These are phyloP conservation scores for Leptodontidium sp. DNA, from an alignment of 2,329 filamentous ascomycete genomes.

Conservation along the genomic window DNA sequence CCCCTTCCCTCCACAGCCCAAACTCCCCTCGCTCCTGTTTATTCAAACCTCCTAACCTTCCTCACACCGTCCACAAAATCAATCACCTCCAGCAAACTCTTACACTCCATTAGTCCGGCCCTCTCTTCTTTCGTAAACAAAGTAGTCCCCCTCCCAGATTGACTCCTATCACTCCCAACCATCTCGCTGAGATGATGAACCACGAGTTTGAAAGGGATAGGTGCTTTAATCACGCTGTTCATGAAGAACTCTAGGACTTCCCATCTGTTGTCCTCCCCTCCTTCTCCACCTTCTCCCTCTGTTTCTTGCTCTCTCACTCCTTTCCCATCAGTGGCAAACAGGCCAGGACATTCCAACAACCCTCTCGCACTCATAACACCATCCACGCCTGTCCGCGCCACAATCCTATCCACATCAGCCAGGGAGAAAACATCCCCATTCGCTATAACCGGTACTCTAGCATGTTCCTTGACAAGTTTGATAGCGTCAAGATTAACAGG, in stretches of 20 bases:
- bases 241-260: conserved; percentile 70
- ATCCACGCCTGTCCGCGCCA: conserved; percentile 53
- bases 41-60: conserved; percentile 33
- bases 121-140: conserved; percentile 64
- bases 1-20: neutral
- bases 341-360: conserved; percentile 71
- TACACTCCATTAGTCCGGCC: conserved; percentile 56
- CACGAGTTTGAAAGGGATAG: conserved; percentile 69
- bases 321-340: conserved; percentile 53
- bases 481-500: conserved; percentile 71
- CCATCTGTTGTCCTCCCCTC: conserved; percentile 59
- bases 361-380: conserved; percentile 77
- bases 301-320: neutral
- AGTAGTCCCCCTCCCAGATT: conserved; percentile 55
- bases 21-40: neutral
- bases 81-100: conserved; percentile 64
- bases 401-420: conserved; percentile 46
- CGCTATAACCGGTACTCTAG: conserved; percentile 67
- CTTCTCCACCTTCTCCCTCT: conserved; percentile 32
- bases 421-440: conserved; percentile 76
- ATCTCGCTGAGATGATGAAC: conserved; percentile 75
- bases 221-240: conserved; percentile 61
- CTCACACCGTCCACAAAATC: conserved; percentile 66
- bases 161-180: conserved; percentile 64
- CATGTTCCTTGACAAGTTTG: conserved; percentile 53